Percentiles rank a stretch among this genome's conserved stretches.
These are phyloP conservation scores for Emiliania huxleyi DNA, from an alignment of 78 protist species.

Conservation along the genomic window DNA sequence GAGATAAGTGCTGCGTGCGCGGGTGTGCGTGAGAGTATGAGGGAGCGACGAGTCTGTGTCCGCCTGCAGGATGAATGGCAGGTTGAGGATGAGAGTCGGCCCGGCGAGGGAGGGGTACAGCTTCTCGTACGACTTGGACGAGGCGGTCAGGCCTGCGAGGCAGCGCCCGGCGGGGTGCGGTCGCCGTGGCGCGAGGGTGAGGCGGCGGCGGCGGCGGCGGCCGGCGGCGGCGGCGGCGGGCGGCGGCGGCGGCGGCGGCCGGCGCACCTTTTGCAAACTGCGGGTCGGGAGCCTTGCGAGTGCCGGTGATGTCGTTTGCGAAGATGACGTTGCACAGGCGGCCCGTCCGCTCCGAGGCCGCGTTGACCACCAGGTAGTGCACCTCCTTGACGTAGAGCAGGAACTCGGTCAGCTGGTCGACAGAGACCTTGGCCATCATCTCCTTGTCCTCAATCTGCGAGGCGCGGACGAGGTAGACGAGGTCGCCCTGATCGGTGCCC, in stretches of 20 bases:
- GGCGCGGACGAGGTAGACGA: background rate
- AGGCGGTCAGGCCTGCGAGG: no score
- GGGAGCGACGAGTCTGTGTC: no score
- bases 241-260: no score
- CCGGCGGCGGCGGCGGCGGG: background rate
- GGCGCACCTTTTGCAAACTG: no score
- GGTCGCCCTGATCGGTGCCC: background rate
- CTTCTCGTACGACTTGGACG: no score
- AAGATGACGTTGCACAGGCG: background rate
- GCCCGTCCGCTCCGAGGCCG: background rate
- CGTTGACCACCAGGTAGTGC: background rate
- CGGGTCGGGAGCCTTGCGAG: background rate
- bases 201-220: no score
- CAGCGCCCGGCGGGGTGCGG: no score
- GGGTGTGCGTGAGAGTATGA: no score
- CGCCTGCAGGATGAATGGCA: background rate
- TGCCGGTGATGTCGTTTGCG: conserved; percentile 1
- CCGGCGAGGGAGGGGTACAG: background rate
- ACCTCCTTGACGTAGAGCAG: conserved; percentile 6
- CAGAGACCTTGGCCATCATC: background rate
- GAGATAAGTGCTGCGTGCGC: no score
- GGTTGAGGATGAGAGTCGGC: background rate
- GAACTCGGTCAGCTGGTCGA: background rate
- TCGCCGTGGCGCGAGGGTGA: no score
- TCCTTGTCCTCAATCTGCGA: background rate